Conservation (phyloP, 1,284 basidiomycete genomes). For the Golubevia pallescens region DNA sequence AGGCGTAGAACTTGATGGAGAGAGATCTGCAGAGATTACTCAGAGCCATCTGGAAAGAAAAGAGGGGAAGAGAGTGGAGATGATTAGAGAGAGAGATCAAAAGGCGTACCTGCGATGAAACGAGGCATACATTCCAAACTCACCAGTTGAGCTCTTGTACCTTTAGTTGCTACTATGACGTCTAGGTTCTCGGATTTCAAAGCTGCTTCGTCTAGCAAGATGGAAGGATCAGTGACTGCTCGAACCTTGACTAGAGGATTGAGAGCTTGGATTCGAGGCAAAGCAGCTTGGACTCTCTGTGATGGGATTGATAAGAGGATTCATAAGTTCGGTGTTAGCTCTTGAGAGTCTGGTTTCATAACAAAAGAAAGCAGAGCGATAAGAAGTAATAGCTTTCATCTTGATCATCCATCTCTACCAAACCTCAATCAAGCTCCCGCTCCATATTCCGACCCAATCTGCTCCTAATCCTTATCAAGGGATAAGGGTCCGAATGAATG, state of each 20-base stretch:
- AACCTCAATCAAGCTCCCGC: constrained; percentile 1
- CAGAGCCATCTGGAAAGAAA: constrained; percentile 12
- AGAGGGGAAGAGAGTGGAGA: no score
- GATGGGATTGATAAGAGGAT: no score
- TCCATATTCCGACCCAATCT: not conserved
- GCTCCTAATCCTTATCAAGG: constrained; percentile 1
- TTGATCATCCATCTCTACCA: not conserved
- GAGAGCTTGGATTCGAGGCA: constrained; percentile 80
- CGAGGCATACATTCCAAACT: constrained; percentile 67
- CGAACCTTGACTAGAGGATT: constrained; percentile 89
- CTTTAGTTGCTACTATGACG: constrained; percentile 55
- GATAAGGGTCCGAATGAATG: no score
- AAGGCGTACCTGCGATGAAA: no score
- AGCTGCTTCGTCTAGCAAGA: constrained; percentile 44
- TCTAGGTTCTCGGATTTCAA: constrained; percentile 67
- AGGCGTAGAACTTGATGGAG: constrained; percentile 74
- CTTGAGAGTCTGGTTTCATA: no score
- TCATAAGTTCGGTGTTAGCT: no score
- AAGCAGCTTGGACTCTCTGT: constrained; percentile 83
- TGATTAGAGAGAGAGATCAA: no score
- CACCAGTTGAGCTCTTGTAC: constrained; percentile 70
- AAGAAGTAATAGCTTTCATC: not conserved
- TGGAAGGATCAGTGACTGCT: constrained; percentile 68
- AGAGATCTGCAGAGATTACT: not conserved
- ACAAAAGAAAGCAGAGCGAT: no score